Base-by-base conservation (phyloP, 352 stramenopile species). In the Phytophthora nicotianae region DNA sequence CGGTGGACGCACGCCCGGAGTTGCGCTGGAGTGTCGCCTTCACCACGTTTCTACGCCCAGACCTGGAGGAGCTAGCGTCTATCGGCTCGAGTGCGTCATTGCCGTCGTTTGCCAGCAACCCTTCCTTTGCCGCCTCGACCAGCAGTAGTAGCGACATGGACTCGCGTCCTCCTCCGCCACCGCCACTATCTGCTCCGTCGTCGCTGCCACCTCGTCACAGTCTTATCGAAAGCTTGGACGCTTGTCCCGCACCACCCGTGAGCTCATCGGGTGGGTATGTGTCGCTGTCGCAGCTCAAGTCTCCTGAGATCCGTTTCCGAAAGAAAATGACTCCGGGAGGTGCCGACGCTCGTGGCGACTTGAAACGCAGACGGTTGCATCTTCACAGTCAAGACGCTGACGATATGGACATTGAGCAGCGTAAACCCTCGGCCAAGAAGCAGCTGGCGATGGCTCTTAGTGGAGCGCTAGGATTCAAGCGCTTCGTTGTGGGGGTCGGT, bases 241-340 rank as follows among this genome's bases (percentile, higher is more conserved):
- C 55, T n/a, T 50, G 27, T 48, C 20, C 51, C 23, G 67, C 72
- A 23, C 58, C 62, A 13, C 70, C 65, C 17, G 67, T 78, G 50
- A 81, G 77, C 42, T 68, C 79, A 9, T 72, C 59, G 4, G 80
- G 74, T n/a, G 78, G 83, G 5, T 92, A 92, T 62, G 79, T 92
- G 26, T 92, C 83, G 32, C 69, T 92, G 19, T 92, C 83, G 50
- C 74, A 83, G 48, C 66, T 92, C 42, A 79, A 83, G 52, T 92
- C 83, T 48, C 83, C 81, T 9, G 76, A 92, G 65, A 90, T 92
- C 56, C 81, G 81, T 52, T 92, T 92, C 65, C 60, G 67, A 8
- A 85, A 77, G 52, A 79, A 86, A 32, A 43, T 71, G 51, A 40
- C 68, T 5, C 66, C 66, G 6, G 67, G 62, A 49, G 46, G 55